Evolutionary conservation across 208 protist species (phyloP).

Genomic region (Naegleria fowleri): DNA sequence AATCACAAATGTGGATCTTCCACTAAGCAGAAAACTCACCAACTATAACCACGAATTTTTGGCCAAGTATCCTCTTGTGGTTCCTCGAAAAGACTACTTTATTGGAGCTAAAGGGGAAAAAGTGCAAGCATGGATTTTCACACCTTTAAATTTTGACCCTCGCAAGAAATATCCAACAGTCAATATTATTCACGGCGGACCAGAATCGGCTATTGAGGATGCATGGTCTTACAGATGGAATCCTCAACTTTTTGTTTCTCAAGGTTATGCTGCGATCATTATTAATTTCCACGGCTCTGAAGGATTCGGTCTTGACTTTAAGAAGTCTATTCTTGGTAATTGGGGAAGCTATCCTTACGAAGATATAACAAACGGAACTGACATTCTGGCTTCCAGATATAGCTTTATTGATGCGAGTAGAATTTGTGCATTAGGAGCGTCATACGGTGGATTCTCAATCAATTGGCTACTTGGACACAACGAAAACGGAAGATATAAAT

Average conservation of each 20-base stretch:
- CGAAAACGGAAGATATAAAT: constrained; percentile 32
- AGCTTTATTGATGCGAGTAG: constrained; percentile 27
- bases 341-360: constrained; percentile 40
- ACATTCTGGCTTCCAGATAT: neutral
- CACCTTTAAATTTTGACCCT: constrained; percentile 31
- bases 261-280: constrained; percentile 39
- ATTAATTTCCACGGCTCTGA: constrained; percentile 38
- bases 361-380: constrained; percentile 36
- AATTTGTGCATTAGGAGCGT: constrained; percentile 33
- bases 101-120: constrained; percentile 12
- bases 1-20: constrained; percentile 9
- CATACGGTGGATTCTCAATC: constrained; percentile 41
- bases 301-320: constrained; percentile 39
- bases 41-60: constrained; percentile 23
- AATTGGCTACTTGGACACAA: constrained; percentile 44
- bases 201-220: constrained; percentile 27
- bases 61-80: neutral
- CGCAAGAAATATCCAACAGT: constrained; percentile 34
- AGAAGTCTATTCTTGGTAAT: constrained; percentile 25
- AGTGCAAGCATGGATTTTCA: constrained; percentile 38
- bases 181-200: constrained; percentile 39
- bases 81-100: constrained; percentile 29
- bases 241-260: constrained; percentile 2
- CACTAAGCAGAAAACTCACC: neutral
- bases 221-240: constrained; percentile 40